A percentile compares a stretch with the other conserved stretches of the same genome.
Evolutionary conservation across 495 filamentous ascomycete genomes (phyloP).

Genomic region (Tuber calosporum): DNA sequence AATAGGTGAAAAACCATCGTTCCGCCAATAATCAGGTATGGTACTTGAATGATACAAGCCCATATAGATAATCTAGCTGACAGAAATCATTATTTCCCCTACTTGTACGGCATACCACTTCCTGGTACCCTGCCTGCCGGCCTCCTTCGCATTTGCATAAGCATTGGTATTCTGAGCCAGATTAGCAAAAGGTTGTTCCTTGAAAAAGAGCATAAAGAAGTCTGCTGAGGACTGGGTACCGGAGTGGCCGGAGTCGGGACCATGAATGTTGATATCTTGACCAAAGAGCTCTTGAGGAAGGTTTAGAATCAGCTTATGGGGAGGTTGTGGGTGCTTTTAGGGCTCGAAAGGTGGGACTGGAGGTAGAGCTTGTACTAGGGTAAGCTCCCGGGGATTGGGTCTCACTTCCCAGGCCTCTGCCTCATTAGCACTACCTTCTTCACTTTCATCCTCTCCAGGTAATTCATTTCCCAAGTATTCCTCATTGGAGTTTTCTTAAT

Average conservation of each 20-base stretch:
- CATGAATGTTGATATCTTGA: not conserved
- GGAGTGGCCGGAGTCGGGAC: not conserved
- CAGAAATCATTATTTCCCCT: not conserved
- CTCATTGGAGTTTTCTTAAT: not conserved
- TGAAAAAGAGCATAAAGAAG: not conserved
- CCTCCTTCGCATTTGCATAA: not conserved
- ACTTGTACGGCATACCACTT: not conserved
- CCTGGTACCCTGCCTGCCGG: not conserved
- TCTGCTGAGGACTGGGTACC: not conserved
- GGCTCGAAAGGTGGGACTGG: not conserved
- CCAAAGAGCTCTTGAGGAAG: not conserved
- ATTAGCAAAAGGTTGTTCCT: not conserved
- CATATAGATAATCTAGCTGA: not conserved
- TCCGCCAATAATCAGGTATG: not conserved
- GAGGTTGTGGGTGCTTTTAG: not conserved
- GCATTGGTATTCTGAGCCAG: not conserved
- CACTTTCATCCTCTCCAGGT: not conserved
- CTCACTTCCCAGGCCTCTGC: not conserved
- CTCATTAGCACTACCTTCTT: not conserved
- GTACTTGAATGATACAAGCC: not conserved
- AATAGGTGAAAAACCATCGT: not conserved
- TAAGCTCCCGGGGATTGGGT: not conserved
- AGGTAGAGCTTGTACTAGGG: not conserved
- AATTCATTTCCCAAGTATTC: not conserved
- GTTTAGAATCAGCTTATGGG: not conserved